Conservation (phyloP, 495 filamentous ascomycete species). For the Aspergillus nidulans region DNA sequence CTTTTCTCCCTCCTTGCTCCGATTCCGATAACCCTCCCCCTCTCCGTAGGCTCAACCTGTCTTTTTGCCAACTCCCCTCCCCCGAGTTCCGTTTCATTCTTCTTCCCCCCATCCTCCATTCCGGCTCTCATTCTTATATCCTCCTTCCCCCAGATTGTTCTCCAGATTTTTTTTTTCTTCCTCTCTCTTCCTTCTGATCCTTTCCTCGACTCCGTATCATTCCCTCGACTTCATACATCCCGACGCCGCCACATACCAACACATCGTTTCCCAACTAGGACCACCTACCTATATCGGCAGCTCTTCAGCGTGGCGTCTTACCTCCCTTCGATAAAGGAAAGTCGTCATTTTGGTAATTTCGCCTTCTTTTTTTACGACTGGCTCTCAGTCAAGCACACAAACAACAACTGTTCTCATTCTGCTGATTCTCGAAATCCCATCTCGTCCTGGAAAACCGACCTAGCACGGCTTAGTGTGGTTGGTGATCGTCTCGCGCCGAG, state of each 20-base stretch:
- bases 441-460: conserved; percentile 11
- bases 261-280: background rate
- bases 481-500: conserved; percentile 29
- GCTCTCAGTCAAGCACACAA: conserved; percentile 5
- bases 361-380: background rate
- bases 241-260: conserved; percentile 2
- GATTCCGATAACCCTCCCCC: conserved; percentile 31
- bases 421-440: conserved; percentile 8
- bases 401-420: conserved; percentile 11
- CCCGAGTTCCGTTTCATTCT: conserved; percentile 27
- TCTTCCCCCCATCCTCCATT: conserved; percentile 43
- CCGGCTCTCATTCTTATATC: conserved; percentile 24
- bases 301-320: conserved; percentile 3
- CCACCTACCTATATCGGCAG: background rate
- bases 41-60: conserved; percentile 27
- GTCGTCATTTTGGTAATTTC: background rate
- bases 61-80: conserved; percentile 37
- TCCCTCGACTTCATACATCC: conserved; percentile 9
- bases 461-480: conserved; percentile 24
- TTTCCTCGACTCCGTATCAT: conserved; percentile 11
- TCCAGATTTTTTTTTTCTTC: conserved; percentile 26
- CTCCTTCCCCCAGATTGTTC: conserved; percentile 28
- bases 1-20: conserved; percentile 18
- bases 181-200: conserved; percentile 13
- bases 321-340: conserved; percentile 13